Evolutionary conservation across 2,329 filamentous ascomycete species (phyloP).

Genomic region (Pleoardoris graminearum): DNA sequence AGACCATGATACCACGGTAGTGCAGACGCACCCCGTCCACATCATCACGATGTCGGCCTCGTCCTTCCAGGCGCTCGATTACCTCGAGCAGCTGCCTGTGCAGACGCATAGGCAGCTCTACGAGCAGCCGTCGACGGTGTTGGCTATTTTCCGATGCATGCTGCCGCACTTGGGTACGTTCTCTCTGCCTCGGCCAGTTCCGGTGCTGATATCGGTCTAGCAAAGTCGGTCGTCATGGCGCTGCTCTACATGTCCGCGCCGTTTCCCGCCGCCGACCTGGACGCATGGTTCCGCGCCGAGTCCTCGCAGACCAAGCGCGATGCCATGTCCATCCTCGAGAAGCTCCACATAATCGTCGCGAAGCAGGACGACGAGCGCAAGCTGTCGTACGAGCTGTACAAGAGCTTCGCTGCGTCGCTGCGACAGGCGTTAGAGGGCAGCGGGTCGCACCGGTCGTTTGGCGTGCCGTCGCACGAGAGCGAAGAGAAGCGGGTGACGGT

Average conservation of each 20-base stretch:
- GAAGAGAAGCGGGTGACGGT: slow-evolving; percentile 67
- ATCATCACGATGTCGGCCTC: slow-evolving; percentile 58
- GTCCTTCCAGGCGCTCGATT: slow-evolving; percentile 73
- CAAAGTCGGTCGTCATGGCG: slow-evolving; percentile 94
- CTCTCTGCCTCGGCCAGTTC: background rate
- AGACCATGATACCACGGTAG: slow-evolving; percentile 40
- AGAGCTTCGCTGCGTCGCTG: slow-evolving; percentile 81
- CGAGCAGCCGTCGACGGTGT: slow-evolving; percentile 90
- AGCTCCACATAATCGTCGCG: slow-evolving; percentile 79
- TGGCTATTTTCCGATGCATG: slow-evolving; percentile 97
- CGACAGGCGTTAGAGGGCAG: slow-evolving; percentile 86
- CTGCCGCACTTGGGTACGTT: slow-evolving; percentile 78
- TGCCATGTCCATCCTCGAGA: slow-evolving; percentile 76
- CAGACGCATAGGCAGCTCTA: slow-evolving; percentile 91
- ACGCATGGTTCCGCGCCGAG: slow-evolving; percentile 79
- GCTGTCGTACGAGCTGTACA: slow-evolving; percentile 74
- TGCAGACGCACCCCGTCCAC: slow-evolving; percentile 19
- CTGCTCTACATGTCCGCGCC: slow-evolving; percentile 88
- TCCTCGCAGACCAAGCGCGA: slow-evolving; percentile 77
- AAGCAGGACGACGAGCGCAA: slow-evolving; percentile 61
- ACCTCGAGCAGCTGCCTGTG: slow-evolving; percentile 87
- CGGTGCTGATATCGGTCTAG: slow-evolving; percentile 50
- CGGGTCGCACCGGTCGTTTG: slow-evolving; percentile 84
- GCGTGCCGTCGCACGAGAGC: slow-evolving; percentile 73
- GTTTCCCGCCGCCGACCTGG: slow-evolving; percentile 77